Conservation (phyloP, 2,329 filamentous ascomycete species). For the Huntiella omanensis region DNA sequence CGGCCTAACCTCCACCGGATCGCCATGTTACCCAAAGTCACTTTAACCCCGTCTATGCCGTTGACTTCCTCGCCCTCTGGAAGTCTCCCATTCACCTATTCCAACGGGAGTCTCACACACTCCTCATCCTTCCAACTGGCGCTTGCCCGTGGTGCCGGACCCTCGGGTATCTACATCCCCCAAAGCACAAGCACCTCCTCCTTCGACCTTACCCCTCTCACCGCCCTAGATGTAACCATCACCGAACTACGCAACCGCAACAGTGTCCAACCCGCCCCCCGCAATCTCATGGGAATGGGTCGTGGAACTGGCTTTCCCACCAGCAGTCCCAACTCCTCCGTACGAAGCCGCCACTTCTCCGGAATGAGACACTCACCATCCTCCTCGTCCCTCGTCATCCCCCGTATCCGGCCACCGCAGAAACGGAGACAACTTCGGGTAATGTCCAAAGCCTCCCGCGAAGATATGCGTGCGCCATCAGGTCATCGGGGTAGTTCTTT, state of each 20-base stretch:
- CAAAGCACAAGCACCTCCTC: constrained; percentile 8
- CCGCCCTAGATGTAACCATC: constrained; percentile 24
- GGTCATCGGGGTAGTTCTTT: background rate
- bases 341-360: background rate
- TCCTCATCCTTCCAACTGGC: constrained; percentile 10
- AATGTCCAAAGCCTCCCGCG: constrained; percentile 9
- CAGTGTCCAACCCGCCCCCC: constrained; percentile 27
- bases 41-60: background rate
- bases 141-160: constrained; percentile 9
- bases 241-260: constrained; percentile 39
- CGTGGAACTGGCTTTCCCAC: constrained; percentile 14
- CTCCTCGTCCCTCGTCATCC: background rate
- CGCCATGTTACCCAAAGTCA: no score
- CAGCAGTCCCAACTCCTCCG: constrained; percentile 17
- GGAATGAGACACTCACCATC: background rate
- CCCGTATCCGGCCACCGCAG: background rate
- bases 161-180: constrained; percentile 10
- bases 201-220: constrained; percentile 12
- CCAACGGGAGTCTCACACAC: constrained; percentile 3
- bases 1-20: no score
- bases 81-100: constrained; percentile 1
- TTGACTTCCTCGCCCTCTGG: background rate
- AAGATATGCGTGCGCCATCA: constrained; percentile 4
- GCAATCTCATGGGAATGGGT: constrained; percentile 8
- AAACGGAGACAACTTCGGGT: constrained; percentile 7